These are phyloP conservation scores for Arthrocladium fulminans DNA, from an alignment of 2,329 filamentous ascomycete species.

Conservation along the genomic window DNA sequence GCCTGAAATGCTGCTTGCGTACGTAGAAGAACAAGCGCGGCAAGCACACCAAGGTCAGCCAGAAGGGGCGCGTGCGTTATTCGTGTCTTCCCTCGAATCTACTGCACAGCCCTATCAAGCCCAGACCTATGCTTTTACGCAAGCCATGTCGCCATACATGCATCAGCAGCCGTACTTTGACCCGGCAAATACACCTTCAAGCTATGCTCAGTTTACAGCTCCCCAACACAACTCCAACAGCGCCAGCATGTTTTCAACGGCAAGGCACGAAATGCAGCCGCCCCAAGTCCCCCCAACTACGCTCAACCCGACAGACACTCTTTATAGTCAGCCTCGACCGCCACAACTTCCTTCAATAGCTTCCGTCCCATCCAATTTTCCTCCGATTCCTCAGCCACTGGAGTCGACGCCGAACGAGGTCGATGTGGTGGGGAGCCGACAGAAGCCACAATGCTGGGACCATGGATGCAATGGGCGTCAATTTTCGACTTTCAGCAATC, in stretches of 20 bases:
- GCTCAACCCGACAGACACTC: background rate
- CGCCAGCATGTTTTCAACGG: background rate
- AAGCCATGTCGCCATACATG: background rate
- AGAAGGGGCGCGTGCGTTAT: background rate
- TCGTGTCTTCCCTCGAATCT: background rate
- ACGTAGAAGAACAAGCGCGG: conserved; percentile 15
- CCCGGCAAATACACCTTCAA: background rate
- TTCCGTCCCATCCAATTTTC: conserved; percentile 14
- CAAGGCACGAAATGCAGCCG: background rate
- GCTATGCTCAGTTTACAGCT: background rate
- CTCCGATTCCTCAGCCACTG: conserved; percentile 14
- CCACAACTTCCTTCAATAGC: conserved; percentile 15
- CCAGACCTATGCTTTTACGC: background rate
- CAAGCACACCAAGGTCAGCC: background rate
- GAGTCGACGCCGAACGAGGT: conserved; percentile 19
- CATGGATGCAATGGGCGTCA: conserved; percentile 93
- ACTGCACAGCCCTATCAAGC: background rate
- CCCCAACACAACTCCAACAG: background rate
- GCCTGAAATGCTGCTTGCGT: conserved; percentile 18
- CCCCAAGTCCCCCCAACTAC: background rate
- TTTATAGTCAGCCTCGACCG: conserved; percentile 7
- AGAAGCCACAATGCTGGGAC: conserved; percentile 96
- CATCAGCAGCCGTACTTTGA: conserved; percentile 7
- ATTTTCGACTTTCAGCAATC: conserved; percentile 93
- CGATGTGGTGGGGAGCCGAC: conserved; percentile 42